Evolutionary conservation across 176 grass and related monocot genomes (phyloP).

Genomic region (Bonia amplexicaulis): DNA sequence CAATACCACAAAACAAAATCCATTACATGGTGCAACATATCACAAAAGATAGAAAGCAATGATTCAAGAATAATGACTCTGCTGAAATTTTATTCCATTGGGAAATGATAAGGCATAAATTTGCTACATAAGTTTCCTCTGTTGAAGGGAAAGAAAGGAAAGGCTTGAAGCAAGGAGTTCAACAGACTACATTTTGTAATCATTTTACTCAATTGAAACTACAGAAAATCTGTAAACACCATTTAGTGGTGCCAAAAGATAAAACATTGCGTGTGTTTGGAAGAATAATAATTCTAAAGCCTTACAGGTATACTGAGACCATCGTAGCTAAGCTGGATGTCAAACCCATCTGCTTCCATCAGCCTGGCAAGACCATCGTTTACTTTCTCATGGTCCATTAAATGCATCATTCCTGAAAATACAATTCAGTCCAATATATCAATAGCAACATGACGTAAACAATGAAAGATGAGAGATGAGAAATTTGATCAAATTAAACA

Average conservation of each 20-base stretch:
- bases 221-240: neutral
- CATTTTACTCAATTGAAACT: conserved; percentile 7
- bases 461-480: conserved; percentile 20
- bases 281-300: conserved; percentile 49
- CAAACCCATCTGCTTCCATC: conserved; percentile 73
- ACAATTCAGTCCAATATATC: conserved; percentile 17
- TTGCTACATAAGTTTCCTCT: conserved; percentile 31
- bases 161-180: neutral
- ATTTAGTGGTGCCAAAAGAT: neutral
- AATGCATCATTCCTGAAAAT: conserved; percentile 95
- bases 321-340: conserved; percentile 91
- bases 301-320: conserved; percentile 77
- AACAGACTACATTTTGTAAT: conserved; percentile 34
- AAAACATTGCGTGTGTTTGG: neutral
- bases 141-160: neutral
- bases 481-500: conserved; percentile 21
- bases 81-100: conserved; percentile 9
- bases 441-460: conserved; percentile 19
- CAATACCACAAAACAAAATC: neutral
- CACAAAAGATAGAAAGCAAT: neutral
- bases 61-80: conserved; percentile 2
- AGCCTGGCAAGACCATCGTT: conserved; percentile 70
- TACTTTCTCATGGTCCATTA: conserved; percentile 90
- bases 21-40: neutral
- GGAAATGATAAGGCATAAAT: neutral